A percentile compares a stretch with the other conserved stretches of the same genome.
phyloP scores from a whole-genome alignment of 495 filamentous ascomycete species.

The Penicillium mononematosum region DNA sequence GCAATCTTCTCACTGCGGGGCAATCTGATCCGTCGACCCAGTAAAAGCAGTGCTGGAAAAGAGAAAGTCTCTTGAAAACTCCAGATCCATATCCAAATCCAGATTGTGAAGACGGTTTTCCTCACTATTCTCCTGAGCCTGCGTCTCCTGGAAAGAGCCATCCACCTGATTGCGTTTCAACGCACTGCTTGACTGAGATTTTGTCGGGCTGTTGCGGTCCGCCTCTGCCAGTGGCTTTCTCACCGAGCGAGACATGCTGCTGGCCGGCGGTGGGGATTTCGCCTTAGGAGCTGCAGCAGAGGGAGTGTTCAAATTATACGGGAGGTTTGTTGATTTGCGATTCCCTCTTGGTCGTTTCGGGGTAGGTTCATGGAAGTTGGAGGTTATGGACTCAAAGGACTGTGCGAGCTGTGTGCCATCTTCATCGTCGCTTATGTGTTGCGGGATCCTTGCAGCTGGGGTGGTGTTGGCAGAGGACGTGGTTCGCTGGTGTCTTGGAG shows the following conservation, averaged over 20 bases:
- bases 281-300: background rate
- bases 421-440: constrained; percentile 22
- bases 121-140: constrained; percentile 4
- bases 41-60: constrained; percentile 39
- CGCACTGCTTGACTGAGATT: constrained; percentile 18
- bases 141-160: constrained; percentile 12
- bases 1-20: constrained; percentile 2
- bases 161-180: constrained; percentile 16
- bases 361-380: constrained; percentile 21
- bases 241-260: background rate
- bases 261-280: background rate
- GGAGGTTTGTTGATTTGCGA: background rate
- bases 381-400: constrained; percentile 25
- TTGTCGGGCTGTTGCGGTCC: constrained; percentile 31
- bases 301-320: background rate
- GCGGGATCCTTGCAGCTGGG: constrained; percentile 9
- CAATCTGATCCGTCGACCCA: constrained; percentile 22
- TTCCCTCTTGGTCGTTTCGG: constrained; percentile 35
- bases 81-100: constrained; percentile 40
- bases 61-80: constrained; percentile 40
- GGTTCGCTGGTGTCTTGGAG: constrained; percentile 25
- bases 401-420: constrained; percentile 24
- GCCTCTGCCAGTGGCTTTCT: constrained; percentile 26
- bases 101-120: constrained; percentile 33
- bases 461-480: constrained; percentile 19